Evolutionary conservation across 495 filamentous ascomycete species (phyloP), one percentile per base, ranked within the genome.

Genomic region (Talaromyces proteolyticus): DNA sequence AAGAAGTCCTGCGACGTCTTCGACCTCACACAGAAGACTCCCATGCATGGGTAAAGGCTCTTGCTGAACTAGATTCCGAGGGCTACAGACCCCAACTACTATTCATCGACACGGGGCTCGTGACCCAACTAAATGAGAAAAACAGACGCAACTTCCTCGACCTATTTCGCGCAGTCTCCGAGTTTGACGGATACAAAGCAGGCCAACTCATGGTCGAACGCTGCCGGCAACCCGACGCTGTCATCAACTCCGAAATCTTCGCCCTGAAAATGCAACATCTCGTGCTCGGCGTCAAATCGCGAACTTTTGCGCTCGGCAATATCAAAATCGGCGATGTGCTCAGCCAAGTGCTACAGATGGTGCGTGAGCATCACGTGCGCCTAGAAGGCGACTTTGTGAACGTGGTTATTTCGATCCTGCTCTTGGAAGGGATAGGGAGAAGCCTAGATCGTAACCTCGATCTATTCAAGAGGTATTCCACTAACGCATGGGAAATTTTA

Each of bases 351-450:
- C 70, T 99, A 21, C 73, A 73, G 37, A 97, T 99, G 91, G 94
- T 99, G 40, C 82, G 94, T 23, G 71, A 73, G 14, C 92, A 99
- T 61, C 94, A 99, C 59, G 94, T 99, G 2, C 79, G 94, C 7
- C 79, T 99, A 25, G 94, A 97, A 60, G 94, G 94, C 2, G 94
- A 99, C 61, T 99, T 96, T 65, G 92, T 97, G 48, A 99, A 99
- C 59, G 93, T 99, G 2, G 92, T 99, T 16, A 87, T 99, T 47
- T 92, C 87, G 25, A 96, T 96, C 43, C 73, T 99, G 34, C 74
- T 99, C 1, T 74, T 99, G 1, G 94, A 99, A 61, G 94, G 94
- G 0, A 97, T 99, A 53, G 94, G 94, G 1, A 77, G 94, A 39
- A 86, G 70, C 52, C 72, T 99, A 25, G 82, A 99, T 62, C 93